Conservation (phyloP, 306 rosid species). For the Acacia crassicarpa region DNA sequence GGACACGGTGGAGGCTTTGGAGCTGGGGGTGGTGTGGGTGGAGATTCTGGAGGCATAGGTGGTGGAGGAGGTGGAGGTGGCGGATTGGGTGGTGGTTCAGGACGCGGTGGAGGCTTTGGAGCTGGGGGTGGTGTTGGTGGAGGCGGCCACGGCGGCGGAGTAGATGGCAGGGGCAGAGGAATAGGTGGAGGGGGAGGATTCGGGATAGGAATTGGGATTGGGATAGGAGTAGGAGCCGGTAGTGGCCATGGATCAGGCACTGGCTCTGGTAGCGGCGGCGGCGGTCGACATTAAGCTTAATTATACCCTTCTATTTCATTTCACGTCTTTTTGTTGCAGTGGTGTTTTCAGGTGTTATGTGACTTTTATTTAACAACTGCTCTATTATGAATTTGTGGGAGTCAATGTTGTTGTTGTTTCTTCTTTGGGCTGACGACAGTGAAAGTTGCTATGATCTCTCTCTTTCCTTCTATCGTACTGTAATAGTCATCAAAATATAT, state of each 20-base stretch:
- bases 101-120: conserved; percentile 52
- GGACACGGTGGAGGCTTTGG: conserved; percentile 31
- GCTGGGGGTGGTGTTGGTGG: conserved; percentile 49
- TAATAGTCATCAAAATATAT: too few relatives aligned
- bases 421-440: neutral
- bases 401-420: neutral
- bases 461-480: neutral
- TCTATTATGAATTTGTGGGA: neutral
- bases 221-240: conserved; percentile 39
- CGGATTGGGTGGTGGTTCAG: conserved; percentile 49
- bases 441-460: neutral
- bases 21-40: neutral
- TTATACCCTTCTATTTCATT: neutral
- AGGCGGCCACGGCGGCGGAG: conserved; percentile 28
- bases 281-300: conserved; percentile 33
- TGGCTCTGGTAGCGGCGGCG: conserved; percentile 10
- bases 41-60: conserved; percentile 8
- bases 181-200: conserved; percentile 27
- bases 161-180: conserved; percentile 12
- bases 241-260: neutral
- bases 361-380: neutral
- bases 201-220: conserved; percentile 59
- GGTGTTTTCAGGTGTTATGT: too few relatives aligned
- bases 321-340: neutral
- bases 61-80: conserved; percentile 51